Base-by-base conservation (phyloP, 2,329 filamentous ascomycete species). In the Pyrenochaeta sp. region DNA sequence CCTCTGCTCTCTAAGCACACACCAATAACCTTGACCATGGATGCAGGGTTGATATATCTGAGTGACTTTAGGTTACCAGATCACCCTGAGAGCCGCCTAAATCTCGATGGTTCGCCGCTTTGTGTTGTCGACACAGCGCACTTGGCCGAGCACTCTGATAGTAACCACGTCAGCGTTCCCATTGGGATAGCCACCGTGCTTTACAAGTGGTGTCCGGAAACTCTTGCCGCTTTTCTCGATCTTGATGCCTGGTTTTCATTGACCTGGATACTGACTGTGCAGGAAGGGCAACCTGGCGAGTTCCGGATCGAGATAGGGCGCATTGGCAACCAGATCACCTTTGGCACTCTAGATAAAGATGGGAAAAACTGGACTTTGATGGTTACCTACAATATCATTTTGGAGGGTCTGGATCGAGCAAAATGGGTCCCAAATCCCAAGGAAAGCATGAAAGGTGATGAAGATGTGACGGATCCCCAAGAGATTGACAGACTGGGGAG, bases 161-260 rank as follows among this genome's bases (percentile, higher is more conserved):
- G 9, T 12, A 29, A 4, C 27, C 48, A n/a, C 11, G 27, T 61
- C 2, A 54, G 46, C 7, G 32, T 56, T 27, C 43, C 62, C 29
- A 57, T 49, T 33, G 62, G 54, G 29, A 35, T 68, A 36, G 60
- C 65, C 9, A 68, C 61, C 11, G 36, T 66, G 1, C 49, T 68
- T 1, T 58, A 67, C 43, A 54, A 53, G 11, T 68, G 63, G 65
- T 53, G 56, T 36, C 60, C 65, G 12, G 51, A 54, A 7, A 45
- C 63, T 0, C 51, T 68, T 1, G 18, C 49, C 14, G 65, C 61
- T 0, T 66, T 68, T 10, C 40, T 68, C 3, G 65, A 68, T 27
- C 39, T 61, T 9, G 65, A 67, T 30, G 65, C 65, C 7, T 68
- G 65, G 65, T 68, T 68, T 20, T 63, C 59, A 14, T 21, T 67